phyloP scores from a whole-genome alignment of 2,329 filamentous ascomycete genomes.

The Amylocarpus encephaloides region DNA sequence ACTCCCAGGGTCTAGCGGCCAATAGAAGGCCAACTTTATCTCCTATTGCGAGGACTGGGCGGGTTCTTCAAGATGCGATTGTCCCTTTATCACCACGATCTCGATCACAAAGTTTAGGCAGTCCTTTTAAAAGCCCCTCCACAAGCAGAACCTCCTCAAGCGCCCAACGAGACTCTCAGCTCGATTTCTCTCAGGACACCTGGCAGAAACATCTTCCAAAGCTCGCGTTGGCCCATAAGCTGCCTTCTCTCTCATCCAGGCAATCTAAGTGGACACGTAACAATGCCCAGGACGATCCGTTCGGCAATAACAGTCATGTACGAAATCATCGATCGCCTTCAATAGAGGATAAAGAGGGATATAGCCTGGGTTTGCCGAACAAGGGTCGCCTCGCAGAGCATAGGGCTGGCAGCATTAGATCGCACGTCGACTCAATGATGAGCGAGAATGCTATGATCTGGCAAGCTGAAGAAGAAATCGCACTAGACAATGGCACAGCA shows the following conservation, averaged over 20 bases:
- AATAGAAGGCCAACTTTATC: conserved; percentile 22
- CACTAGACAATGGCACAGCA: conserved; percentile 1
- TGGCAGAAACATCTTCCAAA: conserved; percentile 17
- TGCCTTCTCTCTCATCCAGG: conserved; percentile 13
- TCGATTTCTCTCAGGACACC: conserved; percentile 14
- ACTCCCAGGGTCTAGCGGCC: conserved; percentile 9
- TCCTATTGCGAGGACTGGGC: conserved; percentile 29
- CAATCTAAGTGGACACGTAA: conserved; percentile 7
- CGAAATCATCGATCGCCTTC: conserved; percentile 15
- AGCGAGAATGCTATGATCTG: conserved; percentile 28
- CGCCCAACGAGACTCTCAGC: conserved; percentile 13
- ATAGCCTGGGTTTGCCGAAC: conserved; percentile 21
- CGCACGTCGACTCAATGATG: conserved; percentile 7
- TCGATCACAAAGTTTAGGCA: conserved; percentile 30
- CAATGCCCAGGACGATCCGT: conserved; percentile 23
- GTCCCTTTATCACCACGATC: conserved; percentile 27
- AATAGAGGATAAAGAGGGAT: conserved; percentile 20
- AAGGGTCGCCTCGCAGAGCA: conserved; percentile 12
- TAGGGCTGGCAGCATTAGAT: conserved; percentile 10
- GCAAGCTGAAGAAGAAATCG: conserved; percentile 24
- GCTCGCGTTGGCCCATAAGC: conserved; percentile 18
- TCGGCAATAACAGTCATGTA: conserved; percentile 12
- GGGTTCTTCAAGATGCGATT: conserved; percentile 29
- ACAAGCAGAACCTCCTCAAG: conserved; percentile 23
- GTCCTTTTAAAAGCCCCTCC: conserved; percentile 31